Conservation (phyloP, 768 basidiomycete genomes). For the Collybia mongolica region DNA sequence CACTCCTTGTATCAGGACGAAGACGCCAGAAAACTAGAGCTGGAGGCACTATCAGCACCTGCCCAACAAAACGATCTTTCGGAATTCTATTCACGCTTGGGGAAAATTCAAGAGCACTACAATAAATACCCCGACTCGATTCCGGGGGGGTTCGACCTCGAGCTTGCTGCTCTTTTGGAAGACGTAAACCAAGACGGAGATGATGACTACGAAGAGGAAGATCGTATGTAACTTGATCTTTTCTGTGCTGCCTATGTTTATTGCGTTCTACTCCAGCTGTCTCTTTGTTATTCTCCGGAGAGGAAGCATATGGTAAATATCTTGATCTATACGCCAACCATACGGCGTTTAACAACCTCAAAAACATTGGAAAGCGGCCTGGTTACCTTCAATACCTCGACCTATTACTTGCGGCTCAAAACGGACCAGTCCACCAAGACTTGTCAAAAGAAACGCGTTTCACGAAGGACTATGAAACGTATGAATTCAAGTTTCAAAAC, state of each 20-base stretch:
- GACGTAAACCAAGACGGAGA: slow-evolving; percentile 77
- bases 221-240: slow-evolving; percentile 57
- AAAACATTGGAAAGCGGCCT: slow-evolving; percentile 77
- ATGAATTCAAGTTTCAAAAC: slow-evolving; percentile 24
- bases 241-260: slow-evolving; percentile 2
- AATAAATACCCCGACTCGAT: slow-evolving; percentile 91
- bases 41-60: slow-evolving; percentile 58
- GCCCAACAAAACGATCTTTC: slow-evolving; percentile 71
- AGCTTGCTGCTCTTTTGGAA: slow-evolving; percentile 79
- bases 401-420: slow-evolving; percentile 66
- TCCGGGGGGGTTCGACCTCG: slow-evolving; percentile 78
- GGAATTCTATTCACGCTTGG: slow-evolving; percentile 95
- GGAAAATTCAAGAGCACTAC: slow-evolving; percentile 96
- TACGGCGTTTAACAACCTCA: slow-evolving; percentile 85
- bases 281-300: slow-evolving; percentile 89
- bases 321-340: slow-evolving; percentile 91
- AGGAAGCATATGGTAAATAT: slow-evolving; percentile 94
- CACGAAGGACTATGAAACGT: slow-evolving; percentile 81
- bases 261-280: slow-evolving; percentile 47
- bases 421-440: slow-evolving; percentile 62
- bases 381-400: slow-evolving; percentile 95
- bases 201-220: slow-evolving; percentile 79
- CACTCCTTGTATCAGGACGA: slow-evolving; percentile 77
- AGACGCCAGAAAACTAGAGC: slow-evolving; percentile 67
- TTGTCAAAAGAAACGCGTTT: slow-evolving; percentile 65